Percentiles rank a stretch among this genome's conserved stretches.
Conservation (phyloP, 2,329 filamentous ascomycete species). For the Aspergillus sp. region DNA sequence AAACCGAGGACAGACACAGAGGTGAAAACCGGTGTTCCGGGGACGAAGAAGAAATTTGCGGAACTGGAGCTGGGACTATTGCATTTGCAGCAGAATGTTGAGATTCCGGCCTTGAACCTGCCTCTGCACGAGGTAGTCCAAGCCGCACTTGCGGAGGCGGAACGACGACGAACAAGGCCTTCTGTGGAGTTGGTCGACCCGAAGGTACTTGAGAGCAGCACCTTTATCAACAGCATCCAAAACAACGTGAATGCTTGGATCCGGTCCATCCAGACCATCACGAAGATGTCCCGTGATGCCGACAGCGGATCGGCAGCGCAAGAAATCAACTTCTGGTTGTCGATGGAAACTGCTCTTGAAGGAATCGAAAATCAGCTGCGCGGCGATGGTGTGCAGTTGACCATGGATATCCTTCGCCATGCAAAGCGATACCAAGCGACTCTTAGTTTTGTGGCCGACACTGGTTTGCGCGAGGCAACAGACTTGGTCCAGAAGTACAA, state of each 20-base stretch:
- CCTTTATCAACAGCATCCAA: slow-evolving; percentile 90
- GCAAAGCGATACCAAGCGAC: slow-evolving; percentile 98
- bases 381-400: slow-evolving; percentile 85
- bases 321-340: slow-evolving; percentile 98
- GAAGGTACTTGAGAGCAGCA: slow-evolving; percentile 78
- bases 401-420: slow-evolving; percentile 91
- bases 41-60: slow-evolving; percentile 95
- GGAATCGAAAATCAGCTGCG: slow-evolving; percentile 85
- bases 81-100: slow-evolving; percentile 95
- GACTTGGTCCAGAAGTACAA: slow-evolving; percentile 99
- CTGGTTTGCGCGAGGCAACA: slow-evolving; percentile 90
- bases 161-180: slow-evolving; percentile 64
- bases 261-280: slow-evolving; percentile 95
- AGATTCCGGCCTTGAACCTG: slow-evolving; percentile 89
- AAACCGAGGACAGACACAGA: slow-evolving; percentile 81
- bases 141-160: slow-evolving; percentile 75
- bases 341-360: slow-evolving; percentile 91
- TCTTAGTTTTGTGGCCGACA: slow-evolving; percentile 94
- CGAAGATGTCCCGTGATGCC: slow-evolving; percentile 86
- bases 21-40: slow-evolving; percentile 88
- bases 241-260: slow-evolving; percentile 97
- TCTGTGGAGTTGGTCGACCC: slow-evolving; percentile 76
- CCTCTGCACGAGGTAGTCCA: slow-evolving; percentile 88
- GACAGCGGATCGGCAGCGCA: slow-evolving; percentile 79
- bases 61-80: slow-evolving; percentile 88